Percentiles rank a stretch among this genome's conserved stretches.
Evolutionary conservation across 2,329 filamentous ascomycete species (phyloP).

Genomic region (Scedosporium minutisporum): DNA sequence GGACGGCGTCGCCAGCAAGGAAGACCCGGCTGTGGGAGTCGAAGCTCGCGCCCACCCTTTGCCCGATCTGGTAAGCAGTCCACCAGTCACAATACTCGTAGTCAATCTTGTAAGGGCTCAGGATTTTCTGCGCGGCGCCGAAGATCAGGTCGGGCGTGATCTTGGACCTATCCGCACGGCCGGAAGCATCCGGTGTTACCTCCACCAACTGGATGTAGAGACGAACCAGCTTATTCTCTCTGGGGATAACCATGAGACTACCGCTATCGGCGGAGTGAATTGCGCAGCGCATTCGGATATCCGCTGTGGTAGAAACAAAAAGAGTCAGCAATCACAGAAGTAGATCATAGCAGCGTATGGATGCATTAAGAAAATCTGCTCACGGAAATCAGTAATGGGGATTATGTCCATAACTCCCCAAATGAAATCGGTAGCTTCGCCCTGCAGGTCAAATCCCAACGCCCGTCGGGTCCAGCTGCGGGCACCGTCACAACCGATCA

Average conservation of each 20-base stretch:
- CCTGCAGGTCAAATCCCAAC: constrained; percentile 39
- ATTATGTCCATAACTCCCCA: constrained; percentile 34
- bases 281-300: constrained; percentile 43
- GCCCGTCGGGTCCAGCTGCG: constrained; percentile 54
- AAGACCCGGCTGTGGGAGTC: constrained; percentile 48
- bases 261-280: constrained; percentile 45
- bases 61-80: constrained; percentile 56
- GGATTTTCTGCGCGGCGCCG: constrained; percentile 49
- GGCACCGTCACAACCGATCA: constrained; percentile 60
- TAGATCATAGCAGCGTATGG: too few relatives aligned
- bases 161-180: constrained; percentile 46
- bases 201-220: constrained; percentile 53
- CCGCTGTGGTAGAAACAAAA: constrained; percentile 16
- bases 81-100: constrained; percentile 58
- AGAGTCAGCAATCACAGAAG: too few relatives aligned
- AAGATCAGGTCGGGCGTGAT: constrained; percentile 56
- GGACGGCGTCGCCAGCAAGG: constrained; percentile 48
- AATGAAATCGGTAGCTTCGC: constrained; percentile 39
- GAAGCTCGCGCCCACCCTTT: constrained; percentile 47
- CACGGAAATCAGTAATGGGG: constrained; percentile 37
- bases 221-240: constrained; percentile 58
- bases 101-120: constrained; percentile 54
- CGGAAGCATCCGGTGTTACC: constrained; percentile 29
- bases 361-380: too few relatives aligned
- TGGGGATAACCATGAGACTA: constrained; percentile 57